phyloP scores from a whole-genome alignment of 257 asterid species.

The Sherardia arvensis region DNA sequence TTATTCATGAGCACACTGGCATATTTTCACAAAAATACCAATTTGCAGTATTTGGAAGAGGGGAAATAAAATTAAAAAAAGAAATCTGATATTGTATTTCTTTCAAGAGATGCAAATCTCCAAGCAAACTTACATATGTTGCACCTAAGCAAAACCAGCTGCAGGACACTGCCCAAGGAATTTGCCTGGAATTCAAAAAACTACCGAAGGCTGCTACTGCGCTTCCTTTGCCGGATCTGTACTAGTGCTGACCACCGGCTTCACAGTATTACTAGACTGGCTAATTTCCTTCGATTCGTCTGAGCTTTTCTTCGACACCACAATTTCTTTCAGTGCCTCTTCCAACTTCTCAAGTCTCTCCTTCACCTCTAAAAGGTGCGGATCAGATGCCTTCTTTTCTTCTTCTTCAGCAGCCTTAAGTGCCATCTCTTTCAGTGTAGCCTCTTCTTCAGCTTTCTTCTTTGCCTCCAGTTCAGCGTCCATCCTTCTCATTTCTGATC shows the following conservation, averaged over 20 bases:
- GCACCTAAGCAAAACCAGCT: background rate
- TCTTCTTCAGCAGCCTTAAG: slow-evolving; percentile 53
- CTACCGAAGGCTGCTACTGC: too few species aligned
- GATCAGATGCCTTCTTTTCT: slow-evolving; percentile 43
- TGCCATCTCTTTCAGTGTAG: slow-evolving; percentile 78
- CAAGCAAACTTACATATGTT: background rate
- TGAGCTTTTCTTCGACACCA: slow-evolving; percentile 32
- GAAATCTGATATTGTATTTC: background rate
- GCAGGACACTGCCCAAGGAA: background rate
- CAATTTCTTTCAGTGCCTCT: slow-evolving; percentile 53
- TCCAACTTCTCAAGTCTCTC: slow-evolving; percentile 40
- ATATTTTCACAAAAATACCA: background rate
- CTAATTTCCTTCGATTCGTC: slow-evolving; percentile 15
- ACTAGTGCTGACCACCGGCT: too few species aligned
- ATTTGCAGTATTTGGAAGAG: background rate
- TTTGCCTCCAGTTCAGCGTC: slow-evolving; percentile 69
- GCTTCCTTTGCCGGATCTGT: too few species aligned
- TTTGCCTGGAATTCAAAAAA: background rate
- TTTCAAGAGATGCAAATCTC: background rate
- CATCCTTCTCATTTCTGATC: slow-evolving; percentile 88
- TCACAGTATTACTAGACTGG: background rate
- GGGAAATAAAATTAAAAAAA: too few species aligned
- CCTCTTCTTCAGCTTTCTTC: slow-evolving; percentile 85
- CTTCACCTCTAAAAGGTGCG: slow-evolving; percentile 37
- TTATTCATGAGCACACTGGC: background rate